Evolutionary conservation across 345 rosid species (phyloP), one percentile per base, ranked within the genome.

Genomic region (Luvunga scandens): DNA sequence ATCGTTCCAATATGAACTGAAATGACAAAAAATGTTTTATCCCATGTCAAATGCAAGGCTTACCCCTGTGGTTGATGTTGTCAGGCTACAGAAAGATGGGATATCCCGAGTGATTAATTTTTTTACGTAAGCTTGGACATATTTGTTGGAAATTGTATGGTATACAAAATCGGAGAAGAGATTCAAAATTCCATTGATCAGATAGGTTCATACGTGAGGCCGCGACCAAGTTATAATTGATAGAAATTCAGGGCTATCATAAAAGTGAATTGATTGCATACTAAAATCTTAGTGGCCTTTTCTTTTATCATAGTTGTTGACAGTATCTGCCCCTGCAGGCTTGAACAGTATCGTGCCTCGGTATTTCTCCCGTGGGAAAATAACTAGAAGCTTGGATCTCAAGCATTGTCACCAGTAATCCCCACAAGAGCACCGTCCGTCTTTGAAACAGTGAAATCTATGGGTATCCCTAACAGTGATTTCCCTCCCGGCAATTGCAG

Each of bases 371-470:
- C 4, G 0, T 31, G 30, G 0, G 8, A 59, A 24, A 24, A 72
- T 16, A 72, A 56, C 21, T 2, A 2, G 21, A 33, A n/a, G 33
- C 13, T 33, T 5, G 33, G 53, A 66, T 55, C 5, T 50, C 2
- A 33, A 59, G 27, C 38, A 63, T 66, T 18, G 69, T 91, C 89
- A 94, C 97, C 97, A 93, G 79, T 90, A 93, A 84, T 93, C 95
- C 60, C 90, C 88, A 80, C 97, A 93, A 63, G 98, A 93, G 77
- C 97, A 91, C 31, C 71, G 69, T n/a, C 98, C 98, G 39, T 80
- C 88, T 72, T 84, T 84, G 80, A 95, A 95, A 78, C 91, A 86
- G 73, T 95, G 98, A 76, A 93, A 92, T 80, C 98, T 83, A 69
- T 82, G 84, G 24, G 91, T 79, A 82, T 93, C 98, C 68, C 98